phyloP scores from a whole-genome alignment of 768 basidiomycete genomes.

The Mycena floridula region DNA sequence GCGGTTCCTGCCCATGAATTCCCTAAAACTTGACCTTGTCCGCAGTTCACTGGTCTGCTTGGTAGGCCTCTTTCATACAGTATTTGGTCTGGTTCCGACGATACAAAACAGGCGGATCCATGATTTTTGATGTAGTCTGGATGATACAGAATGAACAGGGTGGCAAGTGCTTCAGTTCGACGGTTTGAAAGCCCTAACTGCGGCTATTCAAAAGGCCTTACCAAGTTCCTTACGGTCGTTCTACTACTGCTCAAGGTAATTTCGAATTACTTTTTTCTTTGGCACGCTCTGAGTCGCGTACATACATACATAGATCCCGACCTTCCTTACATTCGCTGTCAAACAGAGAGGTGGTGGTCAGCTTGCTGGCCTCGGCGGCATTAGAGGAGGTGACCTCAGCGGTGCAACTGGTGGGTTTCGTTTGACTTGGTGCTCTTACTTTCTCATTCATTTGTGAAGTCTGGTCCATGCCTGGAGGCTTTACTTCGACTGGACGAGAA shows the following conservation, averaged over 20 bases:
- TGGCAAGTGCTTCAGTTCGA: not conserved
- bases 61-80: too few relatives aligned
- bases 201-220: conserved; percentile 33
- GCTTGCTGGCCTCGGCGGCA: conserved; percentile 38
- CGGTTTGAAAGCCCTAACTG: not conserved
- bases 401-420: conserved; percentile 49
- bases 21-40: not conserved
- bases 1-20: not conserved
- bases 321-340: conserved; percentile 40
- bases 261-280: not conserved
- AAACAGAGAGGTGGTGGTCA: conserved; percentile 57
- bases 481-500: conserved; percentile 46
- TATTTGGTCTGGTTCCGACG: too few relatives aligned
- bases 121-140: conserved; percentile 69
- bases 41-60: conserved; percentile 61
- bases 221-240: conserved; percentile 47
- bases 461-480: conserved; percentile 76
- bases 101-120: conserved; percentile 54
- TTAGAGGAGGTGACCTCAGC: conserved; percentile 38
- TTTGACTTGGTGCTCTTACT: not conserved
- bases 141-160: conserved; percentile 46
- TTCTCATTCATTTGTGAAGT: conserved; percentile 32
- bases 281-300: not conserved
- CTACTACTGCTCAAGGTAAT: conserved; percentile 55
- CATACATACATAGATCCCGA: conserved; percentile 43